Base-by-base conservation (phyloP, 306 rosid genomes). In the Citrullus mucosospermus region DNA sequence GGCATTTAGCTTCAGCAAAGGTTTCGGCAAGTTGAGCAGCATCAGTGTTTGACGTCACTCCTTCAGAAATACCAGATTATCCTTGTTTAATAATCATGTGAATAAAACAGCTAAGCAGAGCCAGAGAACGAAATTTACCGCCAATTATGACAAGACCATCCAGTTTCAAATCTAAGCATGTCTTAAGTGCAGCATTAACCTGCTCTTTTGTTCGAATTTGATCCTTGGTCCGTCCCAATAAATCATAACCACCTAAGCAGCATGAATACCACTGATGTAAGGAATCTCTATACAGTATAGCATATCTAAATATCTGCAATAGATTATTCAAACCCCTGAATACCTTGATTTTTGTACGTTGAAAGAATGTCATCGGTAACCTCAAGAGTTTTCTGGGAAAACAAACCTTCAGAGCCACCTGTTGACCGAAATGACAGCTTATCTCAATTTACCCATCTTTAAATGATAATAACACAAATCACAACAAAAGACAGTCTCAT, bases 1-100 rank as follows among this genome's bases (percentile, higher is more conserved):
- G 81, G 80, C 99, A 95, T 79, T 95, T 92, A 66, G 96, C 93
- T 76, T 78, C 92, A 38, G 96, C 93, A 85, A 95, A 95, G 78
- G 99, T 95, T 85, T 95, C 99, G 20, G 99, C 97, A 78, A 95
- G 97, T 88, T 95, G 99, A 18, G 99, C 99, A 67, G 99, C 99
- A 85, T 95, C 99, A 0, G 99, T 88, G 87, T 92, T 92, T 68
- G 97, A 92, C 60, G 97, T 92, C 91, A 95, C 99, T 38, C 99
- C 99, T 95, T 77, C 82, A 85, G 73, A 78, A 53, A 30, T 10
- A 51, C 8, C 30, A 74, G 48, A 74, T 7, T 25, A 53, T 54
- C 34, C 10, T 8, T 74, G n/a, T 73, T 28, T 18, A 17, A 54
- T 54, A 7, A 28, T 30, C 78, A 51, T 7, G 11, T 74, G 63